Conservation (phyloP, 1,284 basidiomycete species). For the Ganoderma resinaceum region DNA sequence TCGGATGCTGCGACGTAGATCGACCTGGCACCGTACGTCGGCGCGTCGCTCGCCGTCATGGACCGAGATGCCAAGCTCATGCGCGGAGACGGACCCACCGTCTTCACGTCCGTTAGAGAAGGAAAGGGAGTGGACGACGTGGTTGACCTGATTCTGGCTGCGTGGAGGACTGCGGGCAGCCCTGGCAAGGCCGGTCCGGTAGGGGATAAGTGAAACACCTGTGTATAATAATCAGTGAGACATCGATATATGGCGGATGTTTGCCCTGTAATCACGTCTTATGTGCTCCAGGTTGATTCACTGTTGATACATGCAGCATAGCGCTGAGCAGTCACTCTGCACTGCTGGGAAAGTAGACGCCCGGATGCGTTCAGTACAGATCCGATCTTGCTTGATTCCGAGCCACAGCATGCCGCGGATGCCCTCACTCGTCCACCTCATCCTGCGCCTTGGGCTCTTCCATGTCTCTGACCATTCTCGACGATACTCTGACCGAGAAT, state of each 20-base stretch:
- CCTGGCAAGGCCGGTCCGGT: slow-evolving; percentile 67
- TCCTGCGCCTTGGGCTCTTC: not conserved
- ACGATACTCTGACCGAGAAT: not conserved
- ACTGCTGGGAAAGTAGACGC: not conserved
- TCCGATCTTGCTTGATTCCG: not conserved
- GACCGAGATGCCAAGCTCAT: slow-evolving; percentile 91
- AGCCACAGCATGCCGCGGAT: not conserved
- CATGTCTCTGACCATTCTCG: not conserved
- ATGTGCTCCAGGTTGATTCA: not conserved
- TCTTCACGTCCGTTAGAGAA: slow-evolving; percentile 90
- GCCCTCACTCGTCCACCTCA: not conserved
- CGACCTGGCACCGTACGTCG: slow-evolving; percentile 92
- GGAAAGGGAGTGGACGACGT: slow-evolving; percentile 86
- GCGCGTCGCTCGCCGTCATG: slow-evolving; percentile 96
- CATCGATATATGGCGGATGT: not conserved
- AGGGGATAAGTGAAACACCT: slow-evolving; percentile 38
- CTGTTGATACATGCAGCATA: too few relatives aligned
- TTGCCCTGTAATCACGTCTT: not conserved
- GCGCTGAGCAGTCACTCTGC: too few relatives aligned
- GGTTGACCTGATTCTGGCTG: slow-evolving; percentile 83
- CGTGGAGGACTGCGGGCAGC: slow-evolving; percentile 83
- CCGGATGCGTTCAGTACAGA: not conserved
- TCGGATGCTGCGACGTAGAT: slow-evolving; percentile 56
- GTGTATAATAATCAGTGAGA: not conserved
- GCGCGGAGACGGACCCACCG: slow-evolving; percentile 93